These are phyloP conservation scores for Moesziomyces antarcticus DNA, from an alignment of 1,284 basidiomycete species.

Conservation along the genomic window DNA sequence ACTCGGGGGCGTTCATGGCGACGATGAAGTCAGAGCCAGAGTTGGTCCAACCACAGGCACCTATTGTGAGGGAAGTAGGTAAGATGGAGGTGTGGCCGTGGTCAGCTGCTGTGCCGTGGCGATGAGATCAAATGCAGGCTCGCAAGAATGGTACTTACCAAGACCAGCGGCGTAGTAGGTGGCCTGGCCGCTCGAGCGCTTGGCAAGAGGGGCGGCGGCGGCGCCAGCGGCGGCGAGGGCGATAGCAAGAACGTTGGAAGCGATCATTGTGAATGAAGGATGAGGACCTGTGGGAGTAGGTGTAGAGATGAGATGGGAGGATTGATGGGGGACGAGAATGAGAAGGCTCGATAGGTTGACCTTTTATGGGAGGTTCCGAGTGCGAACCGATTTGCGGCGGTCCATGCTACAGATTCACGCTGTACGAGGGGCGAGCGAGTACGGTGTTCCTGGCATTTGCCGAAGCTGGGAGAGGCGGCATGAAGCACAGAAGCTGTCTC, in stretches of 20 bases:
- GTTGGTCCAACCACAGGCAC: slow-evolving; percentile 52
- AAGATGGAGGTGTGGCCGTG: neutral
- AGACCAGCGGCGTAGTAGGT: slow-evolving; percentile 60
- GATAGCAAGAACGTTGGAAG: slow-evolving; percentile 51
- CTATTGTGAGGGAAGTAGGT: neutral
- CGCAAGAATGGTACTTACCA: slow-evolving; percentile 6
- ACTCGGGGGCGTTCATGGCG: slow-evolving; percentile 62
- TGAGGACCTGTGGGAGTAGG: neutral
- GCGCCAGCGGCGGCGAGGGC: slow-evolving; percentile 51
- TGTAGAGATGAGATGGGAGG: neutral
- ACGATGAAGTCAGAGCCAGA: slow-evolving; percentile 59
- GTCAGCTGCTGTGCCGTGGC: neutral
- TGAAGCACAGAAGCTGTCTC: slow-evolving; percentile 5
- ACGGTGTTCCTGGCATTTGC: slow-evolving; percentile 36
- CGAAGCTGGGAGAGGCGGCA: slow-evolving; percentile 12
- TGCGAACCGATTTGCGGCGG: neutral
- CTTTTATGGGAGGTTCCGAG: slow-evolving; percentile 30
- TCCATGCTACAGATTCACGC: slow-evolving; percentile 21
- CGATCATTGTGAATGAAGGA: slow-evolving; percentile 48
- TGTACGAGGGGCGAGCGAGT: slow-evolving; percentile 1
- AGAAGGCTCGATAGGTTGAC: neutral
- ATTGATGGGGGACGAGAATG: neutral
- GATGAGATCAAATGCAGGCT: neutral
- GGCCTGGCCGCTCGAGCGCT: slow-evolving; percentile 50
- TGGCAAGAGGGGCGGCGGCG: slow-evolving; percentile 49